Base-by-base conservation (phyloP, 2,329 filamentous ascomycete species). In the Aureobasidium leucospermi region DNA sequence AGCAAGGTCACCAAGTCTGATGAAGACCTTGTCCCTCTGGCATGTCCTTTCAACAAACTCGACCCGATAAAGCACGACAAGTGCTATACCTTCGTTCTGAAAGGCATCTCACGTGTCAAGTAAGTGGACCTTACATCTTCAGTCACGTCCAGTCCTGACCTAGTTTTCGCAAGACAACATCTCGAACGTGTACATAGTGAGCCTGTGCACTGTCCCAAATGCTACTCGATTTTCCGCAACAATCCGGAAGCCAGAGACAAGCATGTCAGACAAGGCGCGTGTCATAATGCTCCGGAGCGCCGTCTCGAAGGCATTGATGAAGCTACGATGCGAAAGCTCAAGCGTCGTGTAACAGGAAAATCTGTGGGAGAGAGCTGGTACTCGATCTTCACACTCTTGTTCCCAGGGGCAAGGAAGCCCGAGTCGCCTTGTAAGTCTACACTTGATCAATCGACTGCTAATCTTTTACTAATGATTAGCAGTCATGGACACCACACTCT, bases 11-110 rank as follows among this genome's bases (percentile, higher is more conserved):
- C 23, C 23, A 31, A 47, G 16, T 4, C 45, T 6, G 55, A 58
- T n/a, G 55, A 58, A 1, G 55, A 49, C 6, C 31, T 31, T 8
- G n/a, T 36, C n/a, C 34, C 43, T 6, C 16, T 58, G 34, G 55
- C 55, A 28, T 58, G 55, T 28, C 55, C 55, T 1, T 58, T 58
- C 34, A 47, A 34, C 45, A 58, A 58, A 13, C 34, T 48, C 15
- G 45, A 58, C 13, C 55, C 55, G n/a, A 15, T 48, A 10, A 49
- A 58, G 45, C 29, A 58, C 28, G 55, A 49, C 8, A 58, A 58
- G 28, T 58, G 55, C 36, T 58, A 58, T 28, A 58, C 43, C 0
- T 58, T 41, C 16, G 34, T 58, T 4, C 45, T 58, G 23, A 58
- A 49, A 29, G 41, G 38, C 28, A 47, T 58, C 2, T 58, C 55